Base-by-base conservation (phyloP, 441 rosid genomes). In the Pelargonium cotyledonis region DNA sequence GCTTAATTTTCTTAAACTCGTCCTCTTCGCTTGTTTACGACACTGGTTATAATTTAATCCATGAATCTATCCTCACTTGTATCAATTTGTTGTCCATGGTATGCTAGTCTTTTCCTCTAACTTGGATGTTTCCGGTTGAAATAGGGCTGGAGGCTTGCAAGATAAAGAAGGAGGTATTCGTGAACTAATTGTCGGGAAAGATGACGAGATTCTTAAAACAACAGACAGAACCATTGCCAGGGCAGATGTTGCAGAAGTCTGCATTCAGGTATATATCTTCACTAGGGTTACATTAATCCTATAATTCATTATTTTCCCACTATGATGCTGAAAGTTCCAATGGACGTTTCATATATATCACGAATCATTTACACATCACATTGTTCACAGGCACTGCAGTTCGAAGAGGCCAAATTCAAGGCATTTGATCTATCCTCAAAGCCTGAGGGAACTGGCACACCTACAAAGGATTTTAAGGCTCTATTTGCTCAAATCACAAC, bases 71-170 rank as follows among this genome's bases (percentile, higher is more conserved):
- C 31, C 1, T 26, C 31, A 26, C 31, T 26, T 1, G 31, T 26
- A 26, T 26, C 31, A 94, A 89, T 91, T 26, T 14, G 2, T 29
- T 23, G 29, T 46, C 26, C 12, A 69, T 21, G 14, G 23, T 21
- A 68, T 69, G 64, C 53, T 31, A 63, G 29, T 69, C 49, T 72
- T 31, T 65, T 26, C 26, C 16, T 35, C 10, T 66, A 62, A 65
- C 67, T 67, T 57, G 64, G 23, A 2, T 79, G 61, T 16, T 16
- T 72, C 47, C 69, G 75, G 77, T 65, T 80, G 72, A 76, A 67
- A 19, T 77, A 94, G 99, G 87, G 97, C 99, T 74, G 97, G 99
- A 72, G 97, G 99, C 65, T 87, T 94, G 84, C 86, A 87, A 74
- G 99, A 94, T 69, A 89, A 77, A 79, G 97, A 84, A 68, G 97